Evolutionary conservation across 305 asterid genomes (phyloP), one percentile per base, ranked within the genome.

Genomic region (Fraxinus latifolia): DNA sequence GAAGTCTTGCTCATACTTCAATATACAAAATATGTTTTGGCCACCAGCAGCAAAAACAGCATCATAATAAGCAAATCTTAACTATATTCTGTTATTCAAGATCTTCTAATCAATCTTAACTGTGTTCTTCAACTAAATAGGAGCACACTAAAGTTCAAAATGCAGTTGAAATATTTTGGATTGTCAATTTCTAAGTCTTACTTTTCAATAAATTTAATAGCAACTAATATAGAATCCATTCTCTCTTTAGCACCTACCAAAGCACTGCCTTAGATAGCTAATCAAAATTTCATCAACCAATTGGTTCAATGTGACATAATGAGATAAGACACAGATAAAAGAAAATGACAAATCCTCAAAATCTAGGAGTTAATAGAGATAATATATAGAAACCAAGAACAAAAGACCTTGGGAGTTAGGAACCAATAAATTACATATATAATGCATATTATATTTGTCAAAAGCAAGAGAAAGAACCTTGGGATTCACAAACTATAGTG

Each of bases 401-500:
- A 42, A 65, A 79, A 25, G 21, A 60, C 65, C 9, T 60, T 33
- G 39, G 5, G 34, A 11, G 15, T 25, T 65, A 33, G 34, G 6
- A 73, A 42, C 29, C 50, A 25, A 47, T 79, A 32, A 80, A 11
- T 73, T 58, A 73, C 80, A 84, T 29, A 70, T 74, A 77, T 65
- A 77, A 60, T 15, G 39, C 53, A 81, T 74, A 53, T 4, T 74
- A 53, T 4, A 29, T 33, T 14, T 4, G 44, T 5, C 31, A 67
- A 23, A 21, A 36, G 55, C 47, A 65, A 53, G 76, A 71, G 79
- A 27, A 36, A 78, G 77, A 62, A 95, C 99, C 98, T 92, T 62
- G 97, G 98, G 80, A 95, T 93, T 83, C 97, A 91, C 85, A 95
- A 83, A 84, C 92, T 93, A 91, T 95, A 90, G 89, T 95, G 97